Conservation (phyloP, 345 rosid genomes). For the Corchorus capsularis region DNA sequence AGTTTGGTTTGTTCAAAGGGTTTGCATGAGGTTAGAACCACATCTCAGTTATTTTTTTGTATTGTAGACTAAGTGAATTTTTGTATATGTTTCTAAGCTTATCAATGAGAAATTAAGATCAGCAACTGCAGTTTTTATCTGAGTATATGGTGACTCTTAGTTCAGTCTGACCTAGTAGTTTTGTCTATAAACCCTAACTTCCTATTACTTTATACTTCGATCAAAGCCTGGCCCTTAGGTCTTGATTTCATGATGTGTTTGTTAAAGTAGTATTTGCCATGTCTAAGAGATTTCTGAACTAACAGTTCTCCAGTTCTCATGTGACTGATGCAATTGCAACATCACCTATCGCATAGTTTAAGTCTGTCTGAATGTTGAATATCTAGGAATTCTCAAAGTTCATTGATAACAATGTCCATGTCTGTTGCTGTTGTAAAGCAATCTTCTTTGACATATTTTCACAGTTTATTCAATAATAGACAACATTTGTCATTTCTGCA, state of each 20-base stretch:
- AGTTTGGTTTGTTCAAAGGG: slow-evolving; percentile 49
- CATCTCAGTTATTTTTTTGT: slow-evolving; percentile 14
- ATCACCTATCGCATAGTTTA: not conserved
- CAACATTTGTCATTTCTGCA: not conserved
- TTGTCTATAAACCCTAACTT: not conserved
- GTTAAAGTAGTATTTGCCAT: not conserved
- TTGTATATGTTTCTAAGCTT: slow-evolving; percentile 21
- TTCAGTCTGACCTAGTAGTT: not conserved
- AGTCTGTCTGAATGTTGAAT: not conserved
- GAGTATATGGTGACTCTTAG: not conserved
- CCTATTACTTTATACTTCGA: not conserved
- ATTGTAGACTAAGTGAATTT: slow-evolving; percentile 11
- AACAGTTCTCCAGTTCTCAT: not conserved
- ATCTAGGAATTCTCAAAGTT: not conserved
- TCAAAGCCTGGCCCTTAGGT: not conserved
- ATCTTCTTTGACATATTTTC: not conserved
- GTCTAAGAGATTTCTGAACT: not conserved
- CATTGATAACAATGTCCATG: not conserved
- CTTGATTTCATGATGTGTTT: not conserved
- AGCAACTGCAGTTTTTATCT: slow-evolving; percentile 3
- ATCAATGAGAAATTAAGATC: slow-evolving; percentile 23
- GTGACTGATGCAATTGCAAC: slow-evolving; percentile 3
- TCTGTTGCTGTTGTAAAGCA: not conserved
- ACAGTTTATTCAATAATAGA: not conserved
- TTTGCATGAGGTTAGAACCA: slow-evolving; percentile 31